Percentiles rank a stretch among this genome's conserved stretches.
phyloP scores from a whole-genome alignment of 1,284 basidiomycete species.

The Rhodotorula sp. region DNA sequence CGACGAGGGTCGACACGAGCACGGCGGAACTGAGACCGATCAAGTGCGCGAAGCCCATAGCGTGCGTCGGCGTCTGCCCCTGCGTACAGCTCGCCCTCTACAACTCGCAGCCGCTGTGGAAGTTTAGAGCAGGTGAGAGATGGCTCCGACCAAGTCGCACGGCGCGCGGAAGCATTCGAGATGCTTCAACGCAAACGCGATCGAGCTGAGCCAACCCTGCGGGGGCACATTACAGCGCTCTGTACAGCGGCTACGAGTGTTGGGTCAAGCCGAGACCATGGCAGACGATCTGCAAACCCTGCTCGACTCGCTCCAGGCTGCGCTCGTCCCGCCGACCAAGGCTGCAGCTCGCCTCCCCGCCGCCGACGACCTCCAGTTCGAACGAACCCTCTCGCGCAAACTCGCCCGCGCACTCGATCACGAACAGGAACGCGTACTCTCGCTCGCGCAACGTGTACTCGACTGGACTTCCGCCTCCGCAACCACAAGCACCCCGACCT shows the following conservation, averaged over 20 bases:
- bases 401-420: constrained; percentile 36
- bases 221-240: too few relatives aligned
- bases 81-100: too few relatives aligned
- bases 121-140: too few relatives aligned
- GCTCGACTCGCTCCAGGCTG: constrained; percentile 18
- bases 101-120: too few relatives aligned
- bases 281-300: constrained; percentile 5
- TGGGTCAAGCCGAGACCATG: neutral
- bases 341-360: constrained; percentile 33
- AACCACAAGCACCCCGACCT: neutral
- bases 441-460: constrained; percentile 65
- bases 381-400: constrained; percentile 40
- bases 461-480: constrained; percentile 50
- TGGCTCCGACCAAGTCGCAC: too few relatives aligned
- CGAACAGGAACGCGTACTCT: constrained; percentile 47
- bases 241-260: too few relatives aligned
- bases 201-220: neutral
- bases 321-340: constrained; percentile 28
- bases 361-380: constrained; percentile 38
- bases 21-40: constrained; percentile 66
- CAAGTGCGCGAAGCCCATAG: constrained; percentile 53
- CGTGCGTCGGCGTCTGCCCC: too few relatives aligned
- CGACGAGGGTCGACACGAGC: constrained; percentile 66
- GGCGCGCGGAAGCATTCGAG: too few relatives aligned
- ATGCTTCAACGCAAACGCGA: too few relatives aligned